A percentile compares a stretch with the other conserved stretches of the same genome.
These are phyloP conservation scores for Albophoma yamanashiensis DNA, from an alignment of 2,329 filamentous ascomycete species.

Conservation along the genomic window DNA sequence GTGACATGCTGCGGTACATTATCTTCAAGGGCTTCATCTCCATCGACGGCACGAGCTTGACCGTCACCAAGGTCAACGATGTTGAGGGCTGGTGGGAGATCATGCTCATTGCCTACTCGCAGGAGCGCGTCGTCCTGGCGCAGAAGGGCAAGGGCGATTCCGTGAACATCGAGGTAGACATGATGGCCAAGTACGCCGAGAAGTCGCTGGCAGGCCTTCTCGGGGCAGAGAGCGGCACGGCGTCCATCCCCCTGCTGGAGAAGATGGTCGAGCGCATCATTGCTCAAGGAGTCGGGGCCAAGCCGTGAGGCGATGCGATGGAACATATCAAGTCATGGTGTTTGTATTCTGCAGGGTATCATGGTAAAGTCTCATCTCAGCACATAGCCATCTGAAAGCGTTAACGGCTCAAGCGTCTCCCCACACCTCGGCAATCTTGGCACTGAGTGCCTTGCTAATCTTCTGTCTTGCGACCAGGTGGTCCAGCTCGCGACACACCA, in stretches of 20 bases:
- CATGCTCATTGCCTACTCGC: conserved; percentile 95
- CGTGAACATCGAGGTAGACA: conserved; percentile 90
- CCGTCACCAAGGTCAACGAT: conserved; percentile 79
- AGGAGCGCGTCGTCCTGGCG: conserved; percentile 79
- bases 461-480: conserved; percentile 57
- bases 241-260: conserved; percentile 49
- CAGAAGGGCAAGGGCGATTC: conserved; percentile 68
- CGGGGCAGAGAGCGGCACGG: conserved; percentile 38
- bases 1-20: conserved; percentile 67
- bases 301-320: conserved; percentile 6
- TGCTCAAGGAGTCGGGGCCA: conserved; percentile 43
- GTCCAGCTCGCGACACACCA: conserved; percentile 48
- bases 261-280: conserved; percentile 67
- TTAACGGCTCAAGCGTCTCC: conserved; percentile 31
- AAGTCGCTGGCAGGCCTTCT: conserved; percentile 74
- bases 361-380: conserved; percentile 4
- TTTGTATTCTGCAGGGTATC: conserved; percentile 8
- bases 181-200: conserved; percentile 75
- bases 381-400: background rate
- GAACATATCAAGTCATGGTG: background rate
- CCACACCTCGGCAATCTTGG: conserved; percentile 65
- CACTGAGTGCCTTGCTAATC: conserved; percentile 53
- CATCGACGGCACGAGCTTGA: conserved; percentile 89
- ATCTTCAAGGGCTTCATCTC: conserved; percentile 96
- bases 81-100: conserved; percentile 79